phyloP scores from a whole-genome alignment of 2,329 filamentous ascomycete species.

The Emergomyces pasteurianus region DNA sequence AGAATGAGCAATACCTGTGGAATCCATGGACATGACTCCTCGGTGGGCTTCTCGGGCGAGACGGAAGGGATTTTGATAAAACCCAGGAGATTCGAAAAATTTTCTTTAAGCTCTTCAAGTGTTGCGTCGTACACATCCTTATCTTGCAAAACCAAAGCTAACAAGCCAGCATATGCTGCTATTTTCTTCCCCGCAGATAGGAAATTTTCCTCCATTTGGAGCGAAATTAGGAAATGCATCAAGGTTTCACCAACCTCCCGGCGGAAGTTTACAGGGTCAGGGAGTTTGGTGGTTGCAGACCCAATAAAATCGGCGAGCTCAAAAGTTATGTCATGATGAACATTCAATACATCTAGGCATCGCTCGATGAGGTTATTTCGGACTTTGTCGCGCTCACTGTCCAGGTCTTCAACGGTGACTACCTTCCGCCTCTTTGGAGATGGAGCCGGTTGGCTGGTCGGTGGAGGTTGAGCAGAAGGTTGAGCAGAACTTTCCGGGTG shows the following conservation, averaged over 20 bases:
- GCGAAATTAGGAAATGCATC: conserved; percentile 65
- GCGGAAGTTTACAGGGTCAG: conserved; percentile 45
- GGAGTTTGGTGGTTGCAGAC: conserved; percentile 53
- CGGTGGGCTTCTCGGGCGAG: conserved; percentile 51
- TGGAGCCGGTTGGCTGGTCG: conserved; percentile 13
- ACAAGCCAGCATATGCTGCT: conserved; percentile 80
- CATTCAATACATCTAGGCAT: conserved; percentile 78
- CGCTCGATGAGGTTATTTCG: conserved; percentile 73
- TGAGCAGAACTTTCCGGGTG: conserved; percentile 8
- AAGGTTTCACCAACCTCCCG: conserved; percentile 73
- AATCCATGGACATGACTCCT: conserved; percentile 85
- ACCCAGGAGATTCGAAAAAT: conserved; percentile 60
- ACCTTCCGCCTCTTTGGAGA: conserved; percentile 22
- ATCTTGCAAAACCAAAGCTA: conserved; percentile 79
- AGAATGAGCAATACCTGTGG: conserved; percentile 80
- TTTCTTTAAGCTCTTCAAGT: conserved; percentile 61
- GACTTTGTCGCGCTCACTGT: conserved; percentile 60
- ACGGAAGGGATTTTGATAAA: conserved; percentile 56
- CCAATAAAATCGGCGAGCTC: conserved; percentile 80
- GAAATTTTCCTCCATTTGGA: conserved; percentile 47
- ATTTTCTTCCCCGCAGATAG: conserved; percentile 54
- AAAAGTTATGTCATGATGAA: conserved; percentile 78
- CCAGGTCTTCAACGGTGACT: conserved; percentile 62
- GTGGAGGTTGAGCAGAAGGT: conserved; percentile 14
- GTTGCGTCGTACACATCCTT: conserved; percentile 67